Conservation (phyloP, 106 monocot species). For the Cymbidium sinense region DNA sequence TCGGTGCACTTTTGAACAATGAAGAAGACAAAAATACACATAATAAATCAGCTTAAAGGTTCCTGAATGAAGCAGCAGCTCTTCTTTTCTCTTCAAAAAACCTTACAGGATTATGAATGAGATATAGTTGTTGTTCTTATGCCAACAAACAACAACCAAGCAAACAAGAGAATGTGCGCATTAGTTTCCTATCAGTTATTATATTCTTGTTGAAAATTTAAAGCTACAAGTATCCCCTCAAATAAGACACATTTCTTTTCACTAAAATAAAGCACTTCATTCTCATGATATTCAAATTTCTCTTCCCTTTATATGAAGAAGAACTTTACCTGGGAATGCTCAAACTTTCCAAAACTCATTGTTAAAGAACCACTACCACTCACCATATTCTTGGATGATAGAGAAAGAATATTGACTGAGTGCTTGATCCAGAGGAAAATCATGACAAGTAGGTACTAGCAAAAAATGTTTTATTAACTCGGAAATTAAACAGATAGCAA, state of each 20-base stretch:
- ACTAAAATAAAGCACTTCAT: neutral
- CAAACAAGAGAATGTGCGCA: neutral
- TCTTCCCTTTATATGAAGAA: neutral
- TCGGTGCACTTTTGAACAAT: neutral
- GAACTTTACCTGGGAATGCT: neutral
- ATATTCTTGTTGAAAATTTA: neutral
- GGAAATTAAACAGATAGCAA: neutral
- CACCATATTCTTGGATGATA: neutral
- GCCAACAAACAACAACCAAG: neutral
- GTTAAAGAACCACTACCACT: neutral
- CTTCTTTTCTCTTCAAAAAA: neutral
- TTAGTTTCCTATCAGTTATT: neutral
- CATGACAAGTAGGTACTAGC: neutral
- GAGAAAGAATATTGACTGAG: neutral
- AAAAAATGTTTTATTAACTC: neutral
- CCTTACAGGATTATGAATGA: neutral
- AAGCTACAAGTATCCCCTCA: constrained; percentile 1
- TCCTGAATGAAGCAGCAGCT: neutral
- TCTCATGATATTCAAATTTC: neutral
- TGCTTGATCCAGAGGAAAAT: neutral
- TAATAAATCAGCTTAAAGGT: neutral
- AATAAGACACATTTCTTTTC: neutral
- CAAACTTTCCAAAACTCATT: neutral
- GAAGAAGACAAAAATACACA: neutral
- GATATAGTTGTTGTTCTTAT: neutral